Evolutionary conservation across 176 grass and related monocot species (phyloP), one percentile per base, ranked within the genome.

Genomic region (Thalia dealbata): DNA sequence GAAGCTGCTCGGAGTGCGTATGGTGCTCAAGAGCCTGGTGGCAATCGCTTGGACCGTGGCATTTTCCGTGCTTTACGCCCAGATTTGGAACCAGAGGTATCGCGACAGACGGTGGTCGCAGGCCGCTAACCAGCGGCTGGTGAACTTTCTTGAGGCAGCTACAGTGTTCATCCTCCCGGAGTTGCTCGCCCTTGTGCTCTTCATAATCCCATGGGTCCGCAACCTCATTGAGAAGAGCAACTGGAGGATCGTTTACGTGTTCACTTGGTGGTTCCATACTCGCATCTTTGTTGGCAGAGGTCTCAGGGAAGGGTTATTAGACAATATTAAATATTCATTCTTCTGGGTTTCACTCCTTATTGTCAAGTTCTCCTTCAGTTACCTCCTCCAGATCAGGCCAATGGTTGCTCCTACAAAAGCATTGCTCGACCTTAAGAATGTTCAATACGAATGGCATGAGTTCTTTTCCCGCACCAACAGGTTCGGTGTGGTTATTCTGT

Each of bases 181-280:
- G 69, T 66, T 82, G 11, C 88, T 96, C 65, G 86, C 92, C 11
- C 12, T 81, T 0, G 75, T 82, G 13, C 82, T 96, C 30, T 96
- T 96, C 50, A 85, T 96, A 63, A 76, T 96, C 9, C 92, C 92
- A 3, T 96, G 88, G 86, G 86, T 89, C 72, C 83, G 86, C 6
- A 96, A 91, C 25, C 81, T 90, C 61, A 67, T 96, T 60, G 92
- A 96, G 75, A 96, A 81, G 81, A 86, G 88, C 0, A 96, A 96
- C 25, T 96, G 88, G 92, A 91, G 80, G 74, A 87, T 96, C 70
- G 75, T 90, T 63, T 89, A 89, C 59, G 84, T 80, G 4, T 78
- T 96, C 18, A 96, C 92, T 10, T 96, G 92, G 92, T 96, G 92
- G 92, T 96, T 96, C 77, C 89, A 96, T 41, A 92, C 75, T 78